Conservation (phyloP, 2,329 filamentous ascomycete genomes). For the Ophiostoma triangulosporum region DNA sequence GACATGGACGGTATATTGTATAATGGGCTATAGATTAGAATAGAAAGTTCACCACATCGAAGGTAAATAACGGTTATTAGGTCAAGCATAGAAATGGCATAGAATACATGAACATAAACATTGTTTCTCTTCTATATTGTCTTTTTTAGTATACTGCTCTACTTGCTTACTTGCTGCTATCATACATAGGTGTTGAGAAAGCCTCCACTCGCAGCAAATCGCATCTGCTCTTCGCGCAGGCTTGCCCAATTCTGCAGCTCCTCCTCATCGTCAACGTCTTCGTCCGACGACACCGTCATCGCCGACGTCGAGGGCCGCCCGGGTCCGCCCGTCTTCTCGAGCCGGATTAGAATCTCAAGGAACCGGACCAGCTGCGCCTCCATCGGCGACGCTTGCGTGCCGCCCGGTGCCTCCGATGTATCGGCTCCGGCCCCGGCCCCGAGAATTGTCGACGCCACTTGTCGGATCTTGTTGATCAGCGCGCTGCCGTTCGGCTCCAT, state of each 20-base stretch:
- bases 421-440: neutral
- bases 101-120: neutral
- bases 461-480: slow-evolving; percentile 70
- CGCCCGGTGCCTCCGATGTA: slow-evolving; percentile 16
- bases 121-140: neutral
- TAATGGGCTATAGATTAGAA: neutral
- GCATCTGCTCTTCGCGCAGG: slow-evolving; percentile 62
- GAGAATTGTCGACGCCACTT: slow-evolving; percentile 68
- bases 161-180: too few relatives aligned
- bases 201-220: slow-evolving; percentile 24
- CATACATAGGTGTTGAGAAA: neutral
- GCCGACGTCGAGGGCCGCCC: slow-evolving; percentile 9
- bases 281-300: slow-evolving; percentile 11
- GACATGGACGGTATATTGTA: slow-evolving; percentile 10
- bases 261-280: slow-evolving; percentile 40
- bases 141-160: too few relatives aligned
- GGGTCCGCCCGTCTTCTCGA: slow-evolving; percentile 47
- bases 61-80: too few relatives aligned
- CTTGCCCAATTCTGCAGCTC: slow-evolving; percentile 69
- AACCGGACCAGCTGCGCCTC: slow-evolving; percentile 62
- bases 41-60: too few relatives aligned
- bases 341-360: slow-evolving; percentile 58
- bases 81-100: neutral
- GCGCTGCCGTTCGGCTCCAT: slow-evolving; percentile 60
- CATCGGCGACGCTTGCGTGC: slow-evolving; percentile 23